Evolutionary conservation across 2,329 filamentous ascomycete genomes (phyloP).

Genomic region (Cladosporium velox): DNA sequence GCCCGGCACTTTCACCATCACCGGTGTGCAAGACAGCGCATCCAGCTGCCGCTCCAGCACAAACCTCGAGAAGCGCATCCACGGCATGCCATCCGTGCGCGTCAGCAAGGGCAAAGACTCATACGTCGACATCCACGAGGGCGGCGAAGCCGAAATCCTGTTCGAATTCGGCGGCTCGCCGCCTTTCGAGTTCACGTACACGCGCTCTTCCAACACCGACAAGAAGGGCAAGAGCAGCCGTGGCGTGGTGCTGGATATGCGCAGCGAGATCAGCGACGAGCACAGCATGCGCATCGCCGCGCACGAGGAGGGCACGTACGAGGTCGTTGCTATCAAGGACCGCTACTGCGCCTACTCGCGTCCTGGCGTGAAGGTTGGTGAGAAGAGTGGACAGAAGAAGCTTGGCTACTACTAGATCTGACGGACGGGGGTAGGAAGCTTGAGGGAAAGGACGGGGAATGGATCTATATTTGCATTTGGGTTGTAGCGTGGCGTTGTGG

Average conservation of each 20-base stretch:
- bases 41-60: conserved; percentile 83
- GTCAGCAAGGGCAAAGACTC: conserved; percentile 81
- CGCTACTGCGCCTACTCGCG: conserved; percentile 76
- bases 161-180: conserved; percentile 96
- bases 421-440: background rate
- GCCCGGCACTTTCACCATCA: conserved; percentile 85
- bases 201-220: conserved; percentile 78
- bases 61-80: conserved; percentile 78
- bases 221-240: conserved; percentile 66
- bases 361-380: conserved; percentile 26
- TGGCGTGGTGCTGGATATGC: conserved; percentile 81
- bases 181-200: conserved; percentile 98
- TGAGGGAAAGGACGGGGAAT: background rate
- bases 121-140: conserved; percentile 93
- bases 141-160: conserved; percentile 86
- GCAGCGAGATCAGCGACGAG: conserved; percentile 82
- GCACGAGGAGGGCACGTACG: conserved; percentile 93
- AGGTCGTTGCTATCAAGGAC: conserved; percentile 95
- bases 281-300: conserved; percentile 79
- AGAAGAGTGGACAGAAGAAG: conserved; percentile 28
- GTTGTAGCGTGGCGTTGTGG: conserved; percentile 12
- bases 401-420: conserved; percentile 17
- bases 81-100: conserved; percentile 86
- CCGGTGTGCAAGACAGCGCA: conserved; percentile 80
- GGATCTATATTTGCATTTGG: conserved; percentile 1